Evolutionary conservation across 108 stramenopile species (phyloP), one percentile per base, ranked within the genome.

Genomic region (Nitzschia sp.): DNA sequence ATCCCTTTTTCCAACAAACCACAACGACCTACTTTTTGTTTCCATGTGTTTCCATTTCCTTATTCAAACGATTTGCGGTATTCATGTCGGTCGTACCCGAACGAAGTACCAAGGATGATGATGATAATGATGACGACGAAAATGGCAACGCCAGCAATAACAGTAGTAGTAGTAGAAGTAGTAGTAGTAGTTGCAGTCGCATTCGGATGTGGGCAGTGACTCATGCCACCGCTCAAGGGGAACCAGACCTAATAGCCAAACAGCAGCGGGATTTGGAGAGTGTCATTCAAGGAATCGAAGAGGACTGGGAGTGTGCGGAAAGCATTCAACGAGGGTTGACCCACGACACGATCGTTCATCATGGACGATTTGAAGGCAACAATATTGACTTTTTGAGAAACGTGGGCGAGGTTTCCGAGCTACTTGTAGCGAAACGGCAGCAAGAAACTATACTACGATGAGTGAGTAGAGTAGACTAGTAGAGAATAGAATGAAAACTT

Each of bases 251-350:
- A 17, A 8, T 17, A 44, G 23, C 5, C 5, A 17, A 17, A 44
- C 63, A 63, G 25, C 17, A 63, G n/a, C 35, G 63, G 16, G 63
- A 63, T 63, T 46, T 63, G 23, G 63, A 41, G 8, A 45, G 41
- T 30, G 44, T 63, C 6, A 6, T 63, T 8, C 4, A 17, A 6
- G 63, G 41, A 27, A 45, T 63, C 17, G 63, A 63, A 45, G 63
- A 63, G n/a, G 63, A 63, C n/a, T 63, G 63, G 63, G 44, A 63
- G 50, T 63, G 63, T n/a, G 50, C 63, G 5, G 63, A 63, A 52
- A 8, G 45, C 8, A 63, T 63, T 28, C 63, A 63, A 27, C 5
- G 17, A 26, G 63, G 63, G 9, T 52, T 63, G 48, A 63, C 45
- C 16, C 16, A 5, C 45, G 11, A 63, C 11, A 63, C 17, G 8